Evolutionary conservation across 169 alveolate species (phyloP).

Genomic region (Nephromyces sp.): DNA sequence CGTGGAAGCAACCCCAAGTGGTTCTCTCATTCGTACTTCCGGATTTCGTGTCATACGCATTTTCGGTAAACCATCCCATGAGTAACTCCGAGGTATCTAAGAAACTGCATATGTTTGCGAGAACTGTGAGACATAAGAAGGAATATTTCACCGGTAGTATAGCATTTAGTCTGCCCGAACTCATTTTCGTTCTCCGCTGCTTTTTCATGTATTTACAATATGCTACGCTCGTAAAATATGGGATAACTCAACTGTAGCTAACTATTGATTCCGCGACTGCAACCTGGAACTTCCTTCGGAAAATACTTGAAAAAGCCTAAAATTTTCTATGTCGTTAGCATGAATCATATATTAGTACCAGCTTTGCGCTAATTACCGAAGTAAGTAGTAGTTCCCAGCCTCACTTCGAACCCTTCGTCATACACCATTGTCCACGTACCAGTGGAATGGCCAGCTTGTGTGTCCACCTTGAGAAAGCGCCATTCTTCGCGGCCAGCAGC

Average conservation of each 20-base stretch:
- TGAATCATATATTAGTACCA: too few species aligned
- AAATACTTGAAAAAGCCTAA: slow-evolving; percentile 34
- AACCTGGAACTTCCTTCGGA: slow-evolving; percentile 13
- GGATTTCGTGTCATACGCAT: too few species aligned
- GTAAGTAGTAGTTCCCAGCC: too few species aligned
- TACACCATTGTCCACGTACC: slow-evolving; percentile 63
- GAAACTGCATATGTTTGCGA: too few species aligned
- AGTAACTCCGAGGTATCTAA: not conserved
- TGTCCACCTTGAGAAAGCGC: slow-evolving; percentile 4
- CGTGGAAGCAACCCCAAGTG: slow-evolving; percentile 35
- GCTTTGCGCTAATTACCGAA: too few species aligned
- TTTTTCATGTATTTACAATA: not conserved
- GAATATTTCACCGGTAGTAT: too few species aligned
- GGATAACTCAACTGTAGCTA: too few species aligned
- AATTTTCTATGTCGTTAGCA: too few species aligned
- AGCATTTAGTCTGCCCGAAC: slow-evolving; percentile 43
- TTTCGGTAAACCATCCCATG: not conserved
- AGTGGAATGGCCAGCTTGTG: too few species aligned
- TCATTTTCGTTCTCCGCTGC: slow-evolving; percentile 41
- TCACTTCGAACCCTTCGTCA: slow-evolving; percentile 63
- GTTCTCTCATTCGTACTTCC: too few species aligned
- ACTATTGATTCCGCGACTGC: slow-evolving; percentile 26
- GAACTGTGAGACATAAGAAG: too few species aligned
- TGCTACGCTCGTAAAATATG: too few species aligned
- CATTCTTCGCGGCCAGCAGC: slow-evolving; percentile 18